phyloP scores from a whole-genome alignment of 345 rosid genomes.

The Eutrema japonicum region DNA sequence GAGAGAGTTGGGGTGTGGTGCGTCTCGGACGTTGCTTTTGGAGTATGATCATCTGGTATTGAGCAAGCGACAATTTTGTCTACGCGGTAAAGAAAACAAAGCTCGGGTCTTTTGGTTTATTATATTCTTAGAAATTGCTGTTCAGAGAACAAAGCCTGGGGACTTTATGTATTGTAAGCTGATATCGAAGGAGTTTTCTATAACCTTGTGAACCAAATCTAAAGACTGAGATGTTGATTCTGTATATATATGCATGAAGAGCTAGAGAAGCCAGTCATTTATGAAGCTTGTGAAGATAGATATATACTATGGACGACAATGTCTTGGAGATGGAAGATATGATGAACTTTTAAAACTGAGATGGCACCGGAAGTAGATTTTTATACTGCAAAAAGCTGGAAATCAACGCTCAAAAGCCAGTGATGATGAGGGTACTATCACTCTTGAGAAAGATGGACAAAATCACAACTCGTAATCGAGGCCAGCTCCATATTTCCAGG shows the following conservation, averaged over 20 bases:
- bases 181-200: conserved; percentile 56
- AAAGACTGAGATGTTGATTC: conserved; percentile 14
- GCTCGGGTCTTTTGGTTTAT: conserved; percentile 3
- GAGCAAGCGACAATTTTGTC: neutral
- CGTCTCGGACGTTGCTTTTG: neutral
- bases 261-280: neutral
- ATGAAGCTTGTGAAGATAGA: conserved; percentile 1
- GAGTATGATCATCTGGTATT: neutral
- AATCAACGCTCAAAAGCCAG: neutral
- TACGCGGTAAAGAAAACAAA: conserved; percentile 2
- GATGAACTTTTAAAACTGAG: neutral
- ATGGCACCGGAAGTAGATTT: conserved; percentile 9
- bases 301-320: neutral
- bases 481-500: conserved; percentile 91
- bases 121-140: neutral
- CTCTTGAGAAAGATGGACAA: neutral
- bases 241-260: conserved; percentile 10
- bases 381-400: neutral
- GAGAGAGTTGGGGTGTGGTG: neutral
- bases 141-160: conserved; percentile 13
- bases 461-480: conserved; percentile 75
- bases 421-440: neutral
- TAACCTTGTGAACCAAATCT: conserved; percentile 50
- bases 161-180: conserved; percentile 37
- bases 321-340: conserved; percentile 3